Percentiles rank a stretch among this genome's conserved stretches.
phyloP scores from a whole-genome alignment of 768 basidiomycete species.

The Bullera alba region DNA sequence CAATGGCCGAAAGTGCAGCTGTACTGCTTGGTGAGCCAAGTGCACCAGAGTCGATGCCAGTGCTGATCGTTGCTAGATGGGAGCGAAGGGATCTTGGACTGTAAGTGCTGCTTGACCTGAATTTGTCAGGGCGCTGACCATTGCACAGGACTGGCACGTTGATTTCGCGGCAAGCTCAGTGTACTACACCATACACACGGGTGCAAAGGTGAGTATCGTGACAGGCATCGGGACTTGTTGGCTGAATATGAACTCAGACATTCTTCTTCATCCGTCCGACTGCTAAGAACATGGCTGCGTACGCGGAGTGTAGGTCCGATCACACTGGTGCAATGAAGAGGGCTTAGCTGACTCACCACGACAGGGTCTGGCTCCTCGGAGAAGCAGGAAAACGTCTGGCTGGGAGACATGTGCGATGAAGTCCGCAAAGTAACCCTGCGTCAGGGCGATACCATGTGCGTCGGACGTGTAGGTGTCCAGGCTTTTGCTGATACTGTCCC shows the following conservation, averaged over 20 bases:
- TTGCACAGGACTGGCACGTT: slow-evolving; percentile 89
- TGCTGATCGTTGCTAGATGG: slow-evolving; percentile 56
- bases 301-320: slow-evolving; percentile 61
- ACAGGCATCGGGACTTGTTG: not conserved
- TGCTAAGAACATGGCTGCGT: slow-evolving; percentile 72
- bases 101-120: slow-evolving; percentile 49
- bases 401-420: slow-evolving; percentile 86
- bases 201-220: slow-evolving; percentile 60
- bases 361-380: slow-evolving; percentile 69
- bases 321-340: not conserved
- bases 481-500: slow-evolving; percentile 50
- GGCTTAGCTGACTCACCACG: slow-evolving; percentile 39
- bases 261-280: slow-evolving; percentile 96
- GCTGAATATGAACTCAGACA: slow-evolving; percentile 51
- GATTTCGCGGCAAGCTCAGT: slow-evolving; percentile 97
- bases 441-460: slow-evolving; percentile 43
- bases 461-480: slow-evolving; percentile 57
- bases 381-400: slow-evolving; percentile 76
- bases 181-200: slow-evolving; percentile 88
- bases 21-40: slow-evolving; percentile 70
- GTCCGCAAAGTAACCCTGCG: slow-evolving; percentile 59
- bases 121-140: slow-evolving; percentile 3
- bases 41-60: not conserved
- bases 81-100: slow-evolving; percentile 87
- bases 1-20: slow-evolving; percentile 76